Conservation (phyloP, 768 basidiomycete genomes). For the Mycena metata region DNA sequence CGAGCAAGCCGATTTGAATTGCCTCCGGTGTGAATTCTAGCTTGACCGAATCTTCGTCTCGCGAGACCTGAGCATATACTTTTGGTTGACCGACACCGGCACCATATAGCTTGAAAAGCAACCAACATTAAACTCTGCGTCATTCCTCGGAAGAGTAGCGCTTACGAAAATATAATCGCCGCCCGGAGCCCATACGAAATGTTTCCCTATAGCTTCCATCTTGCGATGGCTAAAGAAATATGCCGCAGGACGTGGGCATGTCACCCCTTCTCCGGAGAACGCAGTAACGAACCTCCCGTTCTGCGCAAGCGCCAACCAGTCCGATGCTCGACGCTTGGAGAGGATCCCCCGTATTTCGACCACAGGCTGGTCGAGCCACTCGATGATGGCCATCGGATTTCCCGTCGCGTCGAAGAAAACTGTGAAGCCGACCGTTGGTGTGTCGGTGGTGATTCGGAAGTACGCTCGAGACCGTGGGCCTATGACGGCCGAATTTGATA, state of each 20-base stretch:
- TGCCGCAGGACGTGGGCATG: constrained; percentile 9
- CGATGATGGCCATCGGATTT: constrained; percentile 57
- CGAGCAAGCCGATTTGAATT: constrained; percentile 53
- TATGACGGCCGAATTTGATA: constrained; percentile 59
- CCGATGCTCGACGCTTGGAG: constrained; percentile 49
- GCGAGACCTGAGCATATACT: constrained; percentile 48
- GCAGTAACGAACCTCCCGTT: constrained; percentile 54
- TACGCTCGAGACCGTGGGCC: constrained; percentile 58
- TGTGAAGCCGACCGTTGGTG: constrained; percentile 41
- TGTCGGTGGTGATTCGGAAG: constrained; percentile 56
- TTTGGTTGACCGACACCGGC: constrained; percentile 38
- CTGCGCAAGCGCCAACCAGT: constrained; percentile 58
- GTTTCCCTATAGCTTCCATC: constrained; percentile 51
- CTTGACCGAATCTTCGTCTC: constrained; percentile 46
- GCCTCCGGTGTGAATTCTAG: constrained; percentile 58
- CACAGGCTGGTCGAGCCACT: constrained; percentile 57
- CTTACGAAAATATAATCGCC: constrained; percentile 54
- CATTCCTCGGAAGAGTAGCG: background rate
- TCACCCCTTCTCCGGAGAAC: background rate
- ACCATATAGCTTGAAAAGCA: constrained; percentile 47
- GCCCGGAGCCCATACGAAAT: constrained; percentile 51
- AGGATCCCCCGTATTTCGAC: constrained; percentile 56
- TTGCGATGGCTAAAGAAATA: constrained; percentile 45
- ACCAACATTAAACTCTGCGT: background rate
- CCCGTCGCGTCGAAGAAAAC: constrained; percentile 43